Percentiles rank a stretch among this genome's conserved stretches.
Evolutionary conservation across 1,139 yeast species (phyloP).

Genomic region (Suhomyces yuchorum): DNA sequence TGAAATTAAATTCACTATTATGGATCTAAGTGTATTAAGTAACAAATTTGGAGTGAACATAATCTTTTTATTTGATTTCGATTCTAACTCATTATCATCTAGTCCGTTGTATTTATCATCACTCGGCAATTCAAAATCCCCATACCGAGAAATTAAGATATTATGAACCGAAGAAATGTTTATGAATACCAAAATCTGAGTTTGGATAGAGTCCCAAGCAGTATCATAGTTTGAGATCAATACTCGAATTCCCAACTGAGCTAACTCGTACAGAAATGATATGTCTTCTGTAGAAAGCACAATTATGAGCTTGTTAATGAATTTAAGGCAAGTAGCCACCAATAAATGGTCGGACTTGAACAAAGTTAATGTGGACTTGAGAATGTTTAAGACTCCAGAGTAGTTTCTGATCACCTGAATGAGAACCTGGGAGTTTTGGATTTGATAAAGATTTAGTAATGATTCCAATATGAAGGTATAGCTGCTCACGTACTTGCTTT

Average conservation of each 20-base stretch:
- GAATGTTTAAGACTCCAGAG: constrained; percentile 25
- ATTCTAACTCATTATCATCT: not conserved
- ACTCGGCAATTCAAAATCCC: not conserved
- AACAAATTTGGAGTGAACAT: not conserved
- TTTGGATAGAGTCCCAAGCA: constrained; percentile 34
- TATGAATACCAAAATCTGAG: constrained; percentile 39
- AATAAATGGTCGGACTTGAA: constrained; percentile 29
- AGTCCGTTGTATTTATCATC: not conserved
- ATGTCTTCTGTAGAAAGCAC: constrained; percentile 36
- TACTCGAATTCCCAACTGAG: constrained; percentile 34
- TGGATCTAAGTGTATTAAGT: not conserved
- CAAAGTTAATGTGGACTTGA: constrained; percentile 21
- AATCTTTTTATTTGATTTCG: not conserved
- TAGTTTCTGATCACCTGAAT: constrained; percentile 25
- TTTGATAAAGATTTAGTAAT: constrained; percentile 31
- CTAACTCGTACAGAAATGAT: constrained; percentile 31
- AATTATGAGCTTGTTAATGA: constrained; percentile 42
- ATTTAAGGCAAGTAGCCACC: constrained; percentile 29
- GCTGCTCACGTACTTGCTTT: constrained; percentile 25
- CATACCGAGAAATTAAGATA: not conserved
- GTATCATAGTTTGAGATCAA: constrained; percentile 31
- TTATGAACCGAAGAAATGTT: constrained; percentile 29
- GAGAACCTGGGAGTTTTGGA: constrained; percentile 25
- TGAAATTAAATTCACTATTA: constrained; percentile 18
- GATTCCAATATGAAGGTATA: constrained; percentile 30